Conservation (phyloP, 2,329 filamentous ascomycete species). For the Fusarium paranaense region DNA sequence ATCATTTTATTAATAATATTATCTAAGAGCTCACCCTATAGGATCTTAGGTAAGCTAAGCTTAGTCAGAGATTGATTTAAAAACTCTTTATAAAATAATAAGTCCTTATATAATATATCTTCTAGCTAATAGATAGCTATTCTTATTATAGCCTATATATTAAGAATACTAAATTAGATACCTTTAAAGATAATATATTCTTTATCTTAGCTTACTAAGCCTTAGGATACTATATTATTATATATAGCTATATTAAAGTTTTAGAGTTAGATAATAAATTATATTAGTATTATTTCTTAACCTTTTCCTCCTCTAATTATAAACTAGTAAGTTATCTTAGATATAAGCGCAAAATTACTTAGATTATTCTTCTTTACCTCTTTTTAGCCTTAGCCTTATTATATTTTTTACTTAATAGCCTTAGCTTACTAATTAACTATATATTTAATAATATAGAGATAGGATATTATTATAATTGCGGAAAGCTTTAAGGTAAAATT, state of each 20-base stretch:
- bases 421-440: not conserved
- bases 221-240: not conserved
- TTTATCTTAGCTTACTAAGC: not conserved
- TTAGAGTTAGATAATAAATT: not conserved
- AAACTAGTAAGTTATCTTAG: not conserved
- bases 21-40: not conserved
- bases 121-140: not conserved
- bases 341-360: not conserved
- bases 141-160: not conserved
- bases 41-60: not conserved
- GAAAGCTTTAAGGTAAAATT: not conserved
- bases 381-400: not conserved
- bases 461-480: not conserved
- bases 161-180: not conserved
- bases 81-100: not conserved
- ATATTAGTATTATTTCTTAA: not conserved
- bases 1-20: not conserved
- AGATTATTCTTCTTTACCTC: not conserved
- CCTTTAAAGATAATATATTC: not conserved
- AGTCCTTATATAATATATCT: not conserved
- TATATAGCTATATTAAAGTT: not conserved
- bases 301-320: not conserved
- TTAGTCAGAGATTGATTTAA: not conserved
- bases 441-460: not conserved
- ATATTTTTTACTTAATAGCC: not conserved